Base-by-base conservation (phyloP, 2,329 filamentous ascomycete species). In the Aspergillus brasiliensis region DNA sequence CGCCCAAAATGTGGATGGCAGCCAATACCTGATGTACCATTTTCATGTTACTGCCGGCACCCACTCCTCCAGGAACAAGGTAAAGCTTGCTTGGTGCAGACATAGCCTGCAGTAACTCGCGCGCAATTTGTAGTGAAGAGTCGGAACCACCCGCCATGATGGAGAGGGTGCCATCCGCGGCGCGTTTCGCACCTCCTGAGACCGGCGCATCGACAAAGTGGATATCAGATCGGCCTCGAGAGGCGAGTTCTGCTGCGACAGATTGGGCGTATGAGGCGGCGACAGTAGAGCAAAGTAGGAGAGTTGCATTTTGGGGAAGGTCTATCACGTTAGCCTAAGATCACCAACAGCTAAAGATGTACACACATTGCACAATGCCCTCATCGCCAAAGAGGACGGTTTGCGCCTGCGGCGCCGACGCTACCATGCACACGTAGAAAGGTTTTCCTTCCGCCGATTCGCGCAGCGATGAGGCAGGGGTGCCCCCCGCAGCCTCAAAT, bases 351-450 rank as follows among this genome's bases (percentile, higher is more conserved):
- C 47, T 42, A 37, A 28, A n/a, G 38, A 40, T 6, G 38, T 11
- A 56, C 62, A 48, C 64, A 73, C 71, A 62, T 48, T 71, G 65
- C 8, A 69, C 69, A 60, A 81, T 88, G 3, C 86, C 82, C 48
- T 80, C 77, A 1, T 82, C 78, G 1, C 85, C 84, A 63, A 92
- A 86, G 1, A 92, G 77, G 0, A 89, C 87, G 0, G 80, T 77
- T 62, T 90, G 84, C 8, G 86, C 88, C 72, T 92, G 90, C 42
- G 84, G 82, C 2, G 88, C 86, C 0, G 88, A 91, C 7, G 89
- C 89, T 1, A 92, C 90, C 90, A 92, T 92, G 73, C 87, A 87
- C 28, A 92, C 82, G 68, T 88, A 86, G 72, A 85, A 87, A 23
- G 81, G 67, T 65, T 85, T 86, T 37, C 80, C 82, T 48, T 78